Percentiles rank a stretch among this genome's conserved stretches.
Evolutionary conservation across 768 basidiomycete species (phyloP).

Genomic region (Auricularia sp.): DNA sequence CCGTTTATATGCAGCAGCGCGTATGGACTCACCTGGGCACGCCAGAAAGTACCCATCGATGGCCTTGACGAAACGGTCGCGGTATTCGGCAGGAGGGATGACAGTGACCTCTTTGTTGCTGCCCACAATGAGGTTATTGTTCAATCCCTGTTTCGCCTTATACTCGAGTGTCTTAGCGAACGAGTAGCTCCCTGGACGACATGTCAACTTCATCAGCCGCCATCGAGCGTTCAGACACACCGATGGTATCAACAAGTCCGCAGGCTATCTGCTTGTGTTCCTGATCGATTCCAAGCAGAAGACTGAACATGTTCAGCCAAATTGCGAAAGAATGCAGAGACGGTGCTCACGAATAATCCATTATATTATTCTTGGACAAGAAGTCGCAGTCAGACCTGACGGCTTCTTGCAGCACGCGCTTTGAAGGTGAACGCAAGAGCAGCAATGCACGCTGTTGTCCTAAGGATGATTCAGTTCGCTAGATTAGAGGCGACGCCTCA

Average conservation of each 20-base stretch:
- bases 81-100: conserved; percentile 70
- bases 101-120: conserved; percentile 64
- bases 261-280: conserved; percentile 58
- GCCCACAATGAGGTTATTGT: conserved; percentile 17
- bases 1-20: background rate
- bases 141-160: conserved; percentile 70
- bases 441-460: conserved; percentile 51
- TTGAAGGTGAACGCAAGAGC: conserved; percentile 63
- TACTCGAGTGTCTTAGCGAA: conserved; percentile 82
- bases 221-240: conserved; percentile 20
- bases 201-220: background rate
- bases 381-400: conserved; percentile 65
- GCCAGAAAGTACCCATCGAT: conserved; percentile 68
- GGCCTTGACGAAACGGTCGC: conserved; percentile 63
- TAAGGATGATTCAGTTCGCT: background rate
- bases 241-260: conserved; percentile 79
- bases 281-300: conserved; percentile 66
- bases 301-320: conserved; percentile 24
- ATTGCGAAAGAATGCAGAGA: no score
- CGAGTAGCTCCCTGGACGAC: conserved; percentile 58
- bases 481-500: background rate
- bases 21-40: conserved; percentile 47
- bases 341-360: conserved; percentile 69
- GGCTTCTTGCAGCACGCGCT: conserved; percentile 59
- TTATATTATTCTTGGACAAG: conserved; percentile 64